Evolutionary conservation across 805 yeast genomes (phyloP), one percentile per base, ranked within the genome.

Genomic region (Ogataea haglerorum): DNA sequence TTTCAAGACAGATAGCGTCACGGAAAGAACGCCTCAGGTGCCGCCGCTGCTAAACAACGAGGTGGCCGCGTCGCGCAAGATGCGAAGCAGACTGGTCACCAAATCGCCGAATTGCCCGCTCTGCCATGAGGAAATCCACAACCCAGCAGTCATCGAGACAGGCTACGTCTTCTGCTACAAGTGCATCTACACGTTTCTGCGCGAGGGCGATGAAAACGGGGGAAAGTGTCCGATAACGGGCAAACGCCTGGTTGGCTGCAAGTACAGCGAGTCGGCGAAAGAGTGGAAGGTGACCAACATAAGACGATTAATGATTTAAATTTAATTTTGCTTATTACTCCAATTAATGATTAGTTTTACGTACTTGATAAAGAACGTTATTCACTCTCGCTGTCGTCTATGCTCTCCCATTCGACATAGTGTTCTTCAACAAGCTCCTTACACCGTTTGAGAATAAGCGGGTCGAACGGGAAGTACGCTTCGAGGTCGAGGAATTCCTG

Each of bases 391-490:
- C 60, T 53, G 39, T 76, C 85, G 29, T 82, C 82, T 24, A 80
- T 85, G 30, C 79, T 89, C 26, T 73, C 73, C 98, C 98, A 91
- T 53, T 89, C 93, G 19, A 90, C 78, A 56, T 80, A 85, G 44
- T 73, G 71, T 5, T 64, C 69, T 23, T 72, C 67, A 41, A 93
- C 65, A 24, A 78, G 59, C 28, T 64, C 60, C 52, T 80, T 78
- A 34, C 86, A 75, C 9, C 64, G 64, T 32, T 81, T 83, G 47
- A 91, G 72, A 36, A 85, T 77, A 46, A 93, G 64, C 1, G 99
- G 99, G 67, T 91, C 98, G 60, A 86, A 91, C 10, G 99, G 99
- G 64, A 91, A 91, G 60, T 88, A 91, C n/a, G 93, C 89, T 60
- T 90, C 96, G 38, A 91, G 69, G 54, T 88, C 95, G 50, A 85